phyloP scores from a whole-genome alignment of 306 rosid species.

The Vicia sativa region DNA sequence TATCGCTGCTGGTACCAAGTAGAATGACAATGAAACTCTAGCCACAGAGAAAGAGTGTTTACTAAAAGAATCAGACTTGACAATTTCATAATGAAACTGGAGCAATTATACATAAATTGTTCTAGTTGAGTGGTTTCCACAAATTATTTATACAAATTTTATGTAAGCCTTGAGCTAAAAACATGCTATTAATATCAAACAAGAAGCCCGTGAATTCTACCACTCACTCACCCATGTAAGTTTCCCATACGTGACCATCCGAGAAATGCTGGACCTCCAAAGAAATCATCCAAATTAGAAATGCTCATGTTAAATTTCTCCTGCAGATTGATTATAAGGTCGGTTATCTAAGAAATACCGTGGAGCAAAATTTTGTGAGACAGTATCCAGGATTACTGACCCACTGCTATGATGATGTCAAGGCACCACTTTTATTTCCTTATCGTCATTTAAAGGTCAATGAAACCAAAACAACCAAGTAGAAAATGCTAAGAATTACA shows the following conservation, averaged over 20 bases:
- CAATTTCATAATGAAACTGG: conserved; percentile 23
- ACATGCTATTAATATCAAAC: conserved; percentile 19
- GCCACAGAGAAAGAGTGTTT: conserved; percentile 13
- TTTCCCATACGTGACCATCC: conserved; percentile 97
- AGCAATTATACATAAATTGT: conserved; percentile 21
- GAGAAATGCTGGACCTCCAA: conserved; percentile 96
- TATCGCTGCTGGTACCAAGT: not conserved
- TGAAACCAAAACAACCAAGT: conserved; percentile 8
- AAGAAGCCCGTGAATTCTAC: conserved; percentile 31
- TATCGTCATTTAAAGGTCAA: conserved; percentile 25
- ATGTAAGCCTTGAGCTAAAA: conserved; percentile 23
- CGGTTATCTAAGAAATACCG: conserved; percentile 27
- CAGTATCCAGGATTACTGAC: conserved; percentile 20
- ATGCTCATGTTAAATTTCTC: conserved; percentile 74
- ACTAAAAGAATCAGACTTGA: conserved; percentile 20
- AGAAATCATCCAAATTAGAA: conserved; percentile 79
- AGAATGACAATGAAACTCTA: conserved; percentile 9
- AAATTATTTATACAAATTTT: conserved; percentile 12
- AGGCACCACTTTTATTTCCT: too few species aligned
- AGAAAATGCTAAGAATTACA: conserved; percentile 17
- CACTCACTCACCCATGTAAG: conserved; percentile 86
- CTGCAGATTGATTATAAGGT: conserved; percentile 40
- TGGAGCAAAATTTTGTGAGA: conserved; percentile 8
- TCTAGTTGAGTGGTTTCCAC: conserved; percentile 23
- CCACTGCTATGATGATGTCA: conserved; percentile 5